Evolutionary conservation across 345 rosid species (phyloP), one percentile per base, ranked within the genome.

Genomic region (Eucalyptus sp.): DNA sequence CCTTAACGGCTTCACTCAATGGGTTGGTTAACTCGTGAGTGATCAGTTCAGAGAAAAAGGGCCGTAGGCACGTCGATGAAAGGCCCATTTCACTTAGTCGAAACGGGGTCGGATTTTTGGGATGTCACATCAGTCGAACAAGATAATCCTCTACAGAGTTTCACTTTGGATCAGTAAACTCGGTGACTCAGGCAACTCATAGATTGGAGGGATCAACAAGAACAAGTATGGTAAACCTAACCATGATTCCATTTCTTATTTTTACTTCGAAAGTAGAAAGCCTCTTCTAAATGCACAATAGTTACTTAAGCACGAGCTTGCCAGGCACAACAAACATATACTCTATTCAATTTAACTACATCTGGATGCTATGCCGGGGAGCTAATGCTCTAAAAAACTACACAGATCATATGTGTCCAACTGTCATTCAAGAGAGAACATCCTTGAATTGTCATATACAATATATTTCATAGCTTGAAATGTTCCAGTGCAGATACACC

Each of bases 391-490:
- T 18, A 27, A 71, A 41, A 71, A 37, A 3, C 46, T 71, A 37
- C 83, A 37, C 46, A 71, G 83, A 18, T 71, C 81, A 71, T 33
- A 33, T 71, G 13, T 71, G 7, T 17, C 22, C 25, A 0, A 5
- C 14, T 10, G 3, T 18, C 48, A 37, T 71, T 71, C 25, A 18
- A 71, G 22, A 18, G 13, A 17, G 81, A 37, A 71, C 24, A 71
- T 71, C 46, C 24, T 71, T 44, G 27, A 71, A 37, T 37, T 71
- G 14, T 6, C 81, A 5, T 10, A 43, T 17, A 41, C 88, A 25
- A 84, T 16, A 24, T 84, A 54, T 37, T 66, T 90, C 90, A 91
- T 54, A 90, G 88, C 90, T 89, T 94, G 68, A 93, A 93, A 76
- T 89, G 88, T 17, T 88, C 87, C 12, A 86, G 89, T 18, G 86